A percentile compares a stretch with the other conserved stretches of the same genome.
Conservation (phyloP, 768 basidiomycete genomes). For the Auriscalpium vulgare region DNA sequence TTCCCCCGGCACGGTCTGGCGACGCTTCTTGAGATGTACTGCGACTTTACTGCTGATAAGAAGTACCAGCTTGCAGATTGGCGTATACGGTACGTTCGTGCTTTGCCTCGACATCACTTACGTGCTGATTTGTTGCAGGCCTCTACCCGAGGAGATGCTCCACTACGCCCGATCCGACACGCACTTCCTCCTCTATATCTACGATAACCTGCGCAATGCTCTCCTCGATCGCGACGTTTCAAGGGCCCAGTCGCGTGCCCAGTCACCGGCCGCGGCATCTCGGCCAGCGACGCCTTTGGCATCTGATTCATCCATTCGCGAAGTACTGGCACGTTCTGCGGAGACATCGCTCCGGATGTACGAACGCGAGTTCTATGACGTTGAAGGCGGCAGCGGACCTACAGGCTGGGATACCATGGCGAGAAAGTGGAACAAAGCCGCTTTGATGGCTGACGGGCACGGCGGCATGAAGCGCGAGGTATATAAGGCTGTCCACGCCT, state of each 20-base stretch:
- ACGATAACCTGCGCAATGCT: slow-evolving; percentile 83
- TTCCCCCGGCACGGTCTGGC: slow-evolving; percentile 82
- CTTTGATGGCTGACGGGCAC: slow-evolving; percentile 30
- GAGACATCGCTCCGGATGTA: slow-evolving; percentile 72
- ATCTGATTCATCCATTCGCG: slow-evolving; percentile 38
- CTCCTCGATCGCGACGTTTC: slow-evolving; percentile 65
- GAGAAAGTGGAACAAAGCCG: slow-evolving; percentile 74
- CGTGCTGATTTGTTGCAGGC: slow-evolving; percentile 30
- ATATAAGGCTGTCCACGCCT: slow-evolving; percentile 66
- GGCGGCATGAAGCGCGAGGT: slow-evolving; percentile 47
- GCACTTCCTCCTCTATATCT: slow-evolving; percentile 89
- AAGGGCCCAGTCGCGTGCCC: slow-evolving; percentile 31
- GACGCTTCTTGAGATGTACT: slow-evolving; percentile 78
- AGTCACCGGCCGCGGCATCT: slow-evolving; percentile 25
- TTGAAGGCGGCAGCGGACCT: slow-evolving; percentile 50
- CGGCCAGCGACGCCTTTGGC: slow-evolving; percentile 11
- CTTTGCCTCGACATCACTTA: background rate
- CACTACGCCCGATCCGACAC: slow-evolving; percentile 94
- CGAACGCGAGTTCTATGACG: slow-evolving; percentile 63
- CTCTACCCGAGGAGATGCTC: slow-evolving; percentile 83
- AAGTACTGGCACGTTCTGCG: slow-evolving; percentile 64
- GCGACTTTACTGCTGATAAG: slow-evolving; percentile 88
- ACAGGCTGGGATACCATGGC: slow-evolving; percentile 75
- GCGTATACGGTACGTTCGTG: slow-evolving; percentile 66
- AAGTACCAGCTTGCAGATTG: slow-evolving; percentile 96